phyloP scores from a whole-genome alignment of 2,329 filamentous ascomycete genomes.

The Endoconidiophora laricicola region DNA sequence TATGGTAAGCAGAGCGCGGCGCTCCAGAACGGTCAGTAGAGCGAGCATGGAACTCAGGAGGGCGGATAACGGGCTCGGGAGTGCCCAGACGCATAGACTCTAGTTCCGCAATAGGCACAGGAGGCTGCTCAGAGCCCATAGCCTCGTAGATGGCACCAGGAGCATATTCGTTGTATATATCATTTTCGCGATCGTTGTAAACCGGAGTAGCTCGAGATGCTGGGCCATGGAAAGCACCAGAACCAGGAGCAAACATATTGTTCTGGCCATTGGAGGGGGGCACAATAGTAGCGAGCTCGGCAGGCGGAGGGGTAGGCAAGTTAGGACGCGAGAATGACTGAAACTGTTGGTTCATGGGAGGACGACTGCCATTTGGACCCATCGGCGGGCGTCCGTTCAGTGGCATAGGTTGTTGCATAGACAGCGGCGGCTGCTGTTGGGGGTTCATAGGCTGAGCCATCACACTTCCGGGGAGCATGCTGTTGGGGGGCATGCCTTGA shows the following conservation, averaged over 20 bases:
- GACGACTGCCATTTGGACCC: constrained; percentile 1
- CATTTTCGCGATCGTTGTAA: background rate
- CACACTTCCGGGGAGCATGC: constrained; percentile 2
- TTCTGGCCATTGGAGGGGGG: background rate
- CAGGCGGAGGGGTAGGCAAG: constrained; percentile 4
- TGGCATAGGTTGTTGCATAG: constrained; percentile 3
- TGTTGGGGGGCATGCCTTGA: constrained; percentile 2
- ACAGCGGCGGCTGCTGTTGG: no score
- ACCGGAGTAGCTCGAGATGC: background rate
- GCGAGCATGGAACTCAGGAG: constrained; percentile 64
- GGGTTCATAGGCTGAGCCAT: background rate
- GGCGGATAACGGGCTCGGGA: constrained; percentile 59
- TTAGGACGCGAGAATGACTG: constrained; percentile 9
- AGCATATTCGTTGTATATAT: constrained; percentile 7
- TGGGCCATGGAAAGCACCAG: constrained; percentile 4
- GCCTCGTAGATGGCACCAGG: constrained; percentile 11
- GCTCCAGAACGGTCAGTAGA: constrained; percentile 53
- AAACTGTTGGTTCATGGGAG: constrained; percentile 4
- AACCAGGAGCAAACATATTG: constrained; percentile 11
- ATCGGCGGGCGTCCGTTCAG: constrained; percentile 1
- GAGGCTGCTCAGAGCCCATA: constrained; percentile 10
- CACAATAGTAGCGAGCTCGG: constrained; percentile 2
- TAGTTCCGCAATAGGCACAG: constrained; percentile 31
- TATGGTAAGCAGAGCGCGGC: constrained; percentile 40
- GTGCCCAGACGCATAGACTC: constrained; percentile 41